phyloP scores from a whole-genome alignment of 2,329 filamentous ascomycete species.

The Graphilbum ipis-grandicollis region DNA sequence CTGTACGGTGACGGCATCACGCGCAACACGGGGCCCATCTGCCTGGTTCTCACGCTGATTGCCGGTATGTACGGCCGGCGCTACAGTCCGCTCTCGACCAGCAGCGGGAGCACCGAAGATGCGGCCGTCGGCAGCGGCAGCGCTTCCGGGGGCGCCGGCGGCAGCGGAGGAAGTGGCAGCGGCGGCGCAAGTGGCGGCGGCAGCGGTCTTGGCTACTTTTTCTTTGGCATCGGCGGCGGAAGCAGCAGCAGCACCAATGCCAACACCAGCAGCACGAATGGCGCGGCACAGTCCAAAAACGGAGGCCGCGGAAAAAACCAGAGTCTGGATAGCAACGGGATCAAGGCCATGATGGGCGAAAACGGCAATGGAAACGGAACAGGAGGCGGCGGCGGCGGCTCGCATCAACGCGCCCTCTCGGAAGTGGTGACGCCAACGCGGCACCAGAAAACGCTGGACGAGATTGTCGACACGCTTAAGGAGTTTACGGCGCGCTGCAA shows the following conservation, averaged over 20 bases:
- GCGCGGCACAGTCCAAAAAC: conserved; percentile 8
- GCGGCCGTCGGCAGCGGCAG: conserved; percentile 14
- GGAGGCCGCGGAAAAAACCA: conserved; percentile 10
- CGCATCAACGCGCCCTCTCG: conserved; percentile 21
- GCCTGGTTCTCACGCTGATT: conserved; percentile 65
- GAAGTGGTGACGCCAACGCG: conserved; percentile 46
- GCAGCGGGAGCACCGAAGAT: conserved; percentile 45
- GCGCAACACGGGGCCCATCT: conserved; percentile 64
- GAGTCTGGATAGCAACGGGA: conserved; percentile 12
- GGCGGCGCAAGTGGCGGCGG: background rate
- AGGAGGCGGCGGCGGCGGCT: conserved; percentile 6
- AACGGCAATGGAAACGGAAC: conserved; percentile 1
- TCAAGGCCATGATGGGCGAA: conserved; percentile 1
- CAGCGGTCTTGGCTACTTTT: conserved; percentile 11
- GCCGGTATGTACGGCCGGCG: conserved; percentile 81
- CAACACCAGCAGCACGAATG: conserved; percentile 7
- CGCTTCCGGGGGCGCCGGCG: conserved; percentile 2
- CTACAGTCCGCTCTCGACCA: conserved; percentile 81
- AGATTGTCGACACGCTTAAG: conserved; percentile 88
- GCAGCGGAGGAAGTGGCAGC: conserved; percentile 44
- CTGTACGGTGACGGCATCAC: conserved; percentile 78
- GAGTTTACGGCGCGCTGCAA: conserved; percentile 86
- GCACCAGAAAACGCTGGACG: conserved; percentile 87
- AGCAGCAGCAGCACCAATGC: conserved; percentile 21
- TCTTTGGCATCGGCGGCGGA: conserved; percentile 66